Evolutionary conservation across 1,284 basidiomycete species (phyloP).

Genomic region (Ganoderma meredithae): DNA sequence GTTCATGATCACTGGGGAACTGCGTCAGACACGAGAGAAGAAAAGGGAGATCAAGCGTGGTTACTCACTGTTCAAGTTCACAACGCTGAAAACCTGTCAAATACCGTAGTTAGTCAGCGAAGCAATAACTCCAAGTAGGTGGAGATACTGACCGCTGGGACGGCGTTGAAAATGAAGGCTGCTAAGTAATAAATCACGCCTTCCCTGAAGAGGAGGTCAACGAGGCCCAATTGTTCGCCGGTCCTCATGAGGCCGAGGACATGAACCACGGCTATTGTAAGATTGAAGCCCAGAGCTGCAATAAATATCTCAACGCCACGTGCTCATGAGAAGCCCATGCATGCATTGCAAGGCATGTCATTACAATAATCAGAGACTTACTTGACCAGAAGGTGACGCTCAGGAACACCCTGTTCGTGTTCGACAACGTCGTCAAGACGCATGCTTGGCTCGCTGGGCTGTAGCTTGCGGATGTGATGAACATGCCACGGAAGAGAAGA

Average conservation of each 20-base stretch:
- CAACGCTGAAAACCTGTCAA: slow-evolving; percentile 55
- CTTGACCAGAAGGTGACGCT: slow-evolving; percentile 75
- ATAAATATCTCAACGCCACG: slow-evolving; percentile 17
- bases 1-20: slow-evolving; percentile 63
- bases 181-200: slow-evolving; percentile 73
- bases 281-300: slow-evolving; percentile 63
- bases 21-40: not conserved
- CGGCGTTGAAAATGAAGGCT: slow-evolving; percentile 68
- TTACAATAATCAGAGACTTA: slow-evolving; percentile 43
- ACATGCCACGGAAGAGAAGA: slow-evolving; percentile 72
- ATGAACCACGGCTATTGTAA: slow-evolving; percentile 64
- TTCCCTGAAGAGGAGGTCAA: slow-evolving; percentile 72
- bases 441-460: slow-evolving; percentile 49
- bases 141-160: slow-evolving; percentile 63
- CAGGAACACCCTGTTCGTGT: slow-evolving; percentile 61
- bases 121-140: slow-evolving; percentile 7
- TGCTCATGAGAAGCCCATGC: not conserved
- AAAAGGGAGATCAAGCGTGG: not conserved
- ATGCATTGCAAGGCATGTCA: not conserved
- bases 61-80: slow-evolving; percentile 66
- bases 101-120: slow-evolving; percentile 6
- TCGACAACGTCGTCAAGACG: slow-evolving; percentile 47
- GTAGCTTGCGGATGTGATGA: slow-evolving; percentile 66
- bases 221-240: slow-evolving; percentile 59
- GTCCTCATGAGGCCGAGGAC: slow-evolving; percentile 56